phyloP scores from a whole-genome alignment of 2,329 filamentous ascomycete genomes.

The Alternaria sp. region DNA sequence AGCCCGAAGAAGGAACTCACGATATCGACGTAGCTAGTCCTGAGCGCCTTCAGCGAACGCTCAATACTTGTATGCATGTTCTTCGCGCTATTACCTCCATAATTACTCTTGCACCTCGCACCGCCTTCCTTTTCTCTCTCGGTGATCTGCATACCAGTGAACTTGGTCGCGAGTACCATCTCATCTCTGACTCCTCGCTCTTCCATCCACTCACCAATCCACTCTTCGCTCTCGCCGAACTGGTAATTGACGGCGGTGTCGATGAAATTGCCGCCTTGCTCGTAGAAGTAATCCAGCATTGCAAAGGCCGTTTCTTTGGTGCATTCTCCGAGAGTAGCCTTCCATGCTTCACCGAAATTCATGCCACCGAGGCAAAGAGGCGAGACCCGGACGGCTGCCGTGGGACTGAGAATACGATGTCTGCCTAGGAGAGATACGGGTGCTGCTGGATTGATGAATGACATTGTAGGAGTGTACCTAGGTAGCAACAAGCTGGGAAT shows the following conservation, averaged over 20 bases:
- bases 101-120: constrained; percentile 29
- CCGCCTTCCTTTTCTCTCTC: constrained; percentile 11
- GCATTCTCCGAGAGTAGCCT: constrained; percentile 67
- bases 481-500: background rate
- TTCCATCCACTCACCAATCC: constrained; percentile 55
- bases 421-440: constrained; percentile 63
- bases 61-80: constrained; percentile 23
- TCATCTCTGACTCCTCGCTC: constrained; percentile 46
- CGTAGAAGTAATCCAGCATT: constrained; percentile 72
- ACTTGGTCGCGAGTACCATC: constrained; percentile 54
- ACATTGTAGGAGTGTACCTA: background rate
- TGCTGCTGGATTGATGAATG: constrained; percentile 2
- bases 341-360: constrained; percentile 68
- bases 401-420: constrained; percentile 71
- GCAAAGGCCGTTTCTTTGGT: constrained; percentile 67
- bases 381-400: constrained; percentile 63
- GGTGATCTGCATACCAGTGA: constrained; percentile 41
- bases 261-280: constrained; percentile 75
- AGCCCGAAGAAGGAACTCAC: constrained; percentile 40
- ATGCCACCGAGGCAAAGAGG: constrained; percentile 64
- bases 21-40: constrained; percentile 71
- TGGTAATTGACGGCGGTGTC: constrained; percentile 63
- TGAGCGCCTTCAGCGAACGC: constrained; percentile 22
- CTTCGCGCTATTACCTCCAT: constrained; percentile 22
- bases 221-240: constrained; percentile 50